These are phyloP conservation scores for Paspalum vaginatum DNA, from an alignment of 176 grass and related monocot genomes.

Conservation along the genomic window DNA sequence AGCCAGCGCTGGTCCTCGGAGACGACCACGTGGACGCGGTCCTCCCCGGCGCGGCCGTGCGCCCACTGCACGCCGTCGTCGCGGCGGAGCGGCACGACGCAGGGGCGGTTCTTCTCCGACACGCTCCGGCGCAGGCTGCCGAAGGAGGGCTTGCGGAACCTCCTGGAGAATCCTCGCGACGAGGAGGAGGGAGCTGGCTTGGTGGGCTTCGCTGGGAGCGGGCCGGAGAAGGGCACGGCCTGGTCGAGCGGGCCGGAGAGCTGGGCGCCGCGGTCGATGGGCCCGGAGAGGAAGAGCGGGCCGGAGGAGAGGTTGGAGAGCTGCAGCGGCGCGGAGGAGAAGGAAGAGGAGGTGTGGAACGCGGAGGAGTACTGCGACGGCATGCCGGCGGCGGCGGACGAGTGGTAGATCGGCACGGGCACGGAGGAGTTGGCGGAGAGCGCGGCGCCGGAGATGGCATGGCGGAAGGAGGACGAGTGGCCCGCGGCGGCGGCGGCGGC, in stretches of 20 bases:
- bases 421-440: constrained; percentile 73
- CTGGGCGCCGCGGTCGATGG: constrained; percentile 68
- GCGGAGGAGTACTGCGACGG: constrained; percentile 38
- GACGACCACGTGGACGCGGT: constrained; percentile 84
- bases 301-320: constrained; percentile 60
- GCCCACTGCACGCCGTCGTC: constrained; percentile 85
- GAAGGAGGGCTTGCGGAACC: constrained; percentile 64
- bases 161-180: constrained; percentile 45
- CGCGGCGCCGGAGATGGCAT: constrained; percentile 58
- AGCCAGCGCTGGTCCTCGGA: constrained; percentile 94
- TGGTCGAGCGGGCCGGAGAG: constrained; percentile 79
- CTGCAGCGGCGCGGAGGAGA: constrained; percentile 71
- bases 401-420: constrained; percentile 70
- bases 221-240: constrained; percentile 70
- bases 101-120: constrained; percentile 71
- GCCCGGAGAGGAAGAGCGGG: constrained; percentile 61
- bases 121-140: constrained; percentile 60
- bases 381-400: constrained; percentile 34
- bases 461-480: constrained; percentile 64
- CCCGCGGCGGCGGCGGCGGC: constrained; percentile 34
- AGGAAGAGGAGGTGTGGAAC: constrained; percentile 70
- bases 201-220: constrained; percentile 57
- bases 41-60: constrained; percentile 85
- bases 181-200: constrained; percentile 45
- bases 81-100: constrained; percentile 60